These are phyloP conservation scores for Trichoderma asperellum DNA, from an alignment of 2,329 filamentous ascomycete species.

Conservation along the genomic window DNA sequence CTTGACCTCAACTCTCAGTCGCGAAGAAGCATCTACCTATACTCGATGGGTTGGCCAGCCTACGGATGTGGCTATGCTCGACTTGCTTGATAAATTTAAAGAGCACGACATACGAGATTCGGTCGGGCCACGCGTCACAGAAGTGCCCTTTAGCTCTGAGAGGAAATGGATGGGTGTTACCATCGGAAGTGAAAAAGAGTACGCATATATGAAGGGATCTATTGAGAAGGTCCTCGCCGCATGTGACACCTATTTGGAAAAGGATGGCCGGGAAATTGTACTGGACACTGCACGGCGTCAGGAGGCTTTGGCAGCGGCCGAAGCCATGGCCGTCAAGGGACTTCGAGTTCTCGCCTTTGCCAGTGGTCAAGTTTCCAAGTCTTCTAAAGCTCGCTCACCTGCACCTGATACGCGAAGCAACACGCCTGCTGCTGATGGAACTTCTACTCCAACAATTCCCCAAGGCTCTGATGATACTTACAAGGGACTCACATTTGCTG, in stretches of 20 bases:
- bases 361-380: constrained; percentile 69
- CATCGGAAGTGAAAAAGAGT: constrained; percentile 73
- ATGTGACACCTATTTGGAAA: constrained; percentile 88
- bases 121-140: constrained; percentile 77
- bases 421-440: constrained; percentile 52
- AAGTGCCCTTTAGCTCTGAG: constrained; percentile 95
- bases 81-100: constrained; percentile 86
- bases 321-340: constrained; percentile 85
- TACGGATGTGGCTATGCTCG: constrained; percentile 95
- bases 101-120: constrained; percentile 90
- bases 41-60: constrained; percentile 97
- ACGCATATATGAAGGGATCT: constrained; percentile 94
- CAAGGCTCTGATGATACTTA: constrained; percentile 72
- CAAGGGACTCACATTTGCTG: constrained; percentile 83
- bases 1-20: constrained; percentile 78
- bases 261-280: constrained; percentile 82
- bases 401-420: constrained; percentile 51
- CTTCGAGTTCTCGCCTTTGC: constrained; percentile 92
- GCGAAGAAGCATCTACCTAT: constrained; percentile 62
- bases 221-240: constrained; percentile 83
- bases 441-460: constrained; percentile 43
- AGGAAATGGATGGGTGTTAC: constrained; percentile 99
- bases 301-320: constrained; percentile 77
- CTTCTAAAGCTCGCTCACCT: constrained; percentile 46
- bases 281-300: constrained; percentile 76